These are phyloP conservation scores for Triticum monococcum DNA, from an alignment of 176 grass and related monocot species.

Conservation along the genomic window DNA sequence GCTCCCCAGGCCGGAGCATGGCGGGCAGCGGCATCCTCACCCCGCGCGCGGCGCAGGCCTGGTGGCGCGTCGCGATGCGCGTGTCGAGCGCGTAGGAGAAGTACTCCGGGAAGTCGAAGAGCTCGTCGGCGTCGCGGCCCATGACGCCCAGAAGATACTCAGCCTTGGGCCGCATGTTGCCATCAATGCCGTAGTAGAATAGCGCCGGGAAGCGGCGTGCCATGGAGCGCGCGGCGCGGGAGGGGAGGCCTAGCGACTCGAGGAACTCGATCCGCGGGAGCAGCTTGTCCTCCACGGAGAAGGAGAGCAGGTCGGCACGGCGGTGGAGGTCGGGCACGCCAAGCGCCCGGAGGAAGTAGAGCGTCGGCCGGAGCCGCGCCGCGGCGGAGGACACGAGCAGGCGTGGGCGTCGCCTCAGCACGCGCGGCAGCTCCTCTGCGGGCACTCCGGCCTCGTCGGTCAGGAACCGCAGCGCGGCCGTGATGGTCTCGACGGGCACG, in stretches of 20 bases:
- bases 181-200: conserved; percentile 74
- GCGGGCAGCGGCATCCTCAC: conserved; percentile 59
- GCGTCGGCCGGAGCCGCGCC: conserved; percentile 56
- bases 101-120: conserved; percentile 79
- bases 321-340: conserved; percentile 54
- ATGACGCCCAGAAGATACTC: conserved; percentile 57
- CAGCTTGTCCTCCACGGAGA: conserved; percentile 88
- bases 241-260: conserved; percentile 54
- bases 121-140: conserved; percentile 53
- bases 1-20: conserved; percentile 68
- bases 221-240: conserved; percentile 58
- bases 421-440: conserved; percentile 41
- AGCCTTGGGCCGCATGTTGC: conserved; percentile 82
- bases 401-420: conserved; percentile 65
- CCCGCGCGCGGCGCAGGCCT: conserved; percentile 50
- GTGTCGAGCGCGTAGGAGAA: conserved; percentile 75
- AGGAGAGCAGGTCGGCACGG: conserved; percentile 74
- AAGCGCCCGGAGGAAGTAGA: conserved; percentile 88
- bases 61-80: conserved; percentile 64
- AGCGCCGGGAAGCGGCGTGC: conserved; percentile 73
- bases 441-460: conserved; percentile 47
- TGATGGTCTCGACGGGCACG: conserved; percentile 40
- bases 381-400: conserved; percentile 75
- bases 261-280: conserved; percentile 84
- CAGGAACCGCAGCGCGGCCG: conserved; percentile 59